Evolutionary conservation across 805 yeast genomes (phyloP).

Genomic region (Trichomonascus vanleenenianus): DNA sequence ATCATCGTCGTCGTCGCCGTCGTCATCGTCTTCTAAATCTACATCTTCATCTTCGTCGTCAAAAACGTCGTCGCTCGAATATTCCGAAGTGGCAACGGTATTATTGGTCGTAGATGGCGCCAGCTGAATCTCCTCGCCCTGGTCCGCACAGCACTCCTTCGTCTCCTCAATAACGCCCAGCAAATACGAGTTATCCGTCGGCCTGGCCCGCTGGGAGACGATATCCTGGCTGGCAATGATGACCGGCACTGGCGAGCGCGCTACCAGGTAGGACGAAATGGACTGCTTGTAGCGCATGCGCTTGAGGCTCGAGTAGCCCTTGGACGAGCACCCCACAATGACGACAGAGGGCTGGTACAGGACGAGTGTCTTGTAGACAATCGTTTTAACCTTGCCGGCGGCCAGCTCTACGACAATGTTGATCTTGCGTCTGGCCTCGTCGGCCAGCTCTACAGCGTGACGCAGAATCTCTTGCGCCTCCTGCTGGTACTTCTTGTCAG

Average conservation of each 20-base stretch:
- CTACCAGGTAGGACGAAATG: conserved; percentile 56
- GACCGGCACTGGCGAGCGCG: conserved; percentile 58
- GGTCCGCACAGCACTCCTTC: background rate
- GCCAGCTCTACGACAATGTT: conserved; percentile 51
- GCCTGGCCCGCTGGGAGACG: background rate
- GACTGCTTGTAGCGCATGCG: conserved; percentile 48
- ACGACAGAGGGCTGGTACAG: conserved; percentile 56
- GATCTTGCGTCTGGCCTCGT: conserved; percentile 8
- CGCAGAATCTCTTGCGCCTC: conserved; percentile 15
- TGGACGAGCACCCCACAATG: conserved; percentile 39
- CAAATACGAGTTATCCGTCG: too few relatives aligned
- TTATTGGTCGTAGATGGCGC: background rate
- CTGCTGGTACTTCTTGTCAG: conserved; percentile 8
- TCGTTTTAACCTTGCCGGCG: conserved; percentile 48
- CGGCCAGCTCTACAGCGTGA: conserved; percentile 9
- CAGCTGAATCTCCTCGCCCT: background rate
- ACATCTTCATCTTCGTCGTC: conserved; percentile 5
- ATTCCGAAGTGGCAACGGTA: background rate
- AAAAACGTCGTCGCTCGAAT: conserved; percentile 3
- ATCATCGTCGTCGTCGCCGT: conserved; percentile 2
- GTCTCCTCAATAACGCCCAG: too few relatives aligned
- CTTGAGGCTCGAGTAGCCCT: conserved; percentile 42
- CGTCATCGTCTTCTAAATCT: background rate
- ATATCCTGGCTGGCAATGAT: conserved; percentile 44
- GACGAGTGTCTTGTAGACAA: conserved; percentile 50